These are phyloP conservation scores for Apiotrichum sp. DNA, from an alignment of 1,284 basidiomycete species.

Conservation along the genomic window DNA sequence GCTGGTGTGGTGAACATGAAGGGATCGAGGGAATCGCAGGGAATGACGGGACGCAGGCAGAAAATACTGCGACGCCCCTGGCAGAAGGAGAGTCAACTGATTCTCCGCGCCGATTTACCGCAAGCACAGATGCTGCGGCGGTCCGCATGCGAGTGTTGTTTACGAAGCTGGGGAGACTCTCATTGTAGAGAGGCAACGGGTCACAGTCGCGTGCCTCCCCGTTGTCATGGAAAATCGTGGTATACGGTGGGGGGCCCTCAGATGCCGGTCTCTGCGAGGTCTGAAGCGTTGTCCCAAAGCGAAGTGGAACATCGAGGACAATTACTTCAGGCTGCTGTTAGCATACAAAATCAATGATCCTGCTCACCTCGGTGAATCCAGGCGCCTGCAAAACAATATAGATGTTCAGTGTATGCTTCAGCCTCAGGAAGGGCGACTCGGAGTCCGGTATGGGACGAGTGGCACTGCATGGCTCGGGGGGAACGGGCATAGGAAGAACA, in stretches of 20 bases:
- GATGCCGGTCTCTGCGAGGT: slow-evolving; percentile 11
- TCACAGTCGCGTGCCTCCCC: slow-evolving; percentile 40
- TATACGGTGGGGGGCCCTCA: slow-evolving; percentile 34
- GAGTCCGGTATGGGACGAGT: slow-evolving; percentile 15
- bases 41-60: no score
- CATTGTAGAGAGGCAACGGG: slow-evolving; percentile 36
- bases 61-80: no score
- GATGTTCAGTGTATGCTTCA: slow-evolving; percentile 41
- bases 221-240: slow-evolving; percentile 43
- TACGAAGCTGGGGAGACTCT: not conserved
- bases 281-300: slow-evolving; percentile 31
- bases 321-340: slow-evolving; percentile 19
- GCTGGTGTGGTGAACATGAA: no score
- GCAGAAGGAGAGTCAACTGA: no score
- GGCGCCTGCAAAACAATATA: slow-evolving; percentile 28
- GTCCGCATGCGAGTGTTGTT: not conserved
- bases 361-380: slow-evolving; percentile 10
- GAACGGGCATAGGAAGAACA: slow-evolving; percentile 23
- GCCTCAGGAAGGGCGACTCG: slow-evolving; percentile 34
- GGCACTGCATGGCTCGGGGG: slow-evolving; percentile 6
- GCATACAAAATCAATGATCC: slow-evolving; percentile 15
- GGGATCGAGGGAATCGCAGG: no score
- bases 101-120: no score
- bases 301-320: slow-evolving; percentile 35
- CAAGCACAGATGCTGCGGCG: no score